Evolutionary conservation across 108 stramenopile genomes (phyloP).

Genomic region (Poteriospumella lacustris): DNA sequence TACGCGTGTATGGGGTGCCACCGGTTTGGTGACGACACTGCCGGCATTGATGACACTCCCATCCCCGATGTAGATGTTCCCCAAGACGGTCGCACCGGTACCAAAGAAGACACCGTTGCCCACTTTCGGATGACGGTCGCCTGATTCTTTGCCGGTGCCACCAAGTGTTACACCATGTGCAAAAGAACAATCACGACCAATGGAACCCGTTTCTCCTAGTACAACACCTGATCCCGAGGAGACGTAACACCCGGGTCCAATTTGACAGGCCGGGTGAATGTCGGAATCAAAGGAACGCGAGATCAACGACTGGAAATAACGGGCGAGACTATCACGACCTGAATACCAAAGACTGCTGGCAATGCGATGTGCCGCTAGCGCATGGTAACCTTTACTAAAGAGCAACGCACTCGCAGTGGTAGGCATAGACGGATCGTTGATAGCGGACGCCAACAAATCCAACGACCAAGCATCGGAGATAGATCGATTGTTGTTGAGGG

Average conservation of each 20-base stretch:
- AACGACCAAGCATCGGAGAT: not conserved
- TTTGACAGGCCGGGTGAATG: constrained; percentile 79
- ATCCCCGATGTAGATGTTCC: constrained; percentile 65
- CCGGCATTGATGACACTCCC: constrained; percentile 69
- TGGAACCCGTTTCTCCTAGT: constrained; percentile 58
- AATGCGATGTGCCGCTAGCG: constrained; percentile 44
- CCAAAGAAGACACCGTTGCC: constrained; percentile 71
- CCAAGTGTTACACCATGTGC: constrained; percentile 63
- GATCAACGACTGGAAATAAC: constrained; percentile 71
- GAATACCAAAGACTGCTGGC: constrained; percentile 38
- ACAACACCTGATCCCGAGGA: constrained; percentile 56
- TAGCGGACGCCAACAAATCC: not conserved
- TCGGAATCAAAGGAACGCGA: constrained; percentile 72
- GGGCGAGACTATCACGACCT: constrained; percentile 54
- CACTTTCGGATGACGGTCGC: constrained; percentile 81
- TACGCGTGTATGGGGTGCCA: constrained; percentile 45
- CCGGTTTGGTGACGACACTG: constrained; percentile 65
- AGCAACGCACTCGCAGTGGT: constrained; percentile 27
- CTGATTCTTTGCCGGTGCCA: constrained; percentile 57
- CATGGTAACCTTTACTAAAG: constrained; percentile 44
- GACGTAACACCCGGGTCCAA: constrained; percentile 65
- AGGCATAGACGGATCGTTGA: not conserved
- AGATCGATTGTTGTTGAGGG: not conserved
- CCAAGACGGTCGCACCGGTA: constrained; percentile 72
- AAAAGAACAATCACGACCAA: constrained; percentile 56